Conservation (phyloP, 2,329 filamentous ascomycete species). For the Cladophialophora bantiana region DNA sequence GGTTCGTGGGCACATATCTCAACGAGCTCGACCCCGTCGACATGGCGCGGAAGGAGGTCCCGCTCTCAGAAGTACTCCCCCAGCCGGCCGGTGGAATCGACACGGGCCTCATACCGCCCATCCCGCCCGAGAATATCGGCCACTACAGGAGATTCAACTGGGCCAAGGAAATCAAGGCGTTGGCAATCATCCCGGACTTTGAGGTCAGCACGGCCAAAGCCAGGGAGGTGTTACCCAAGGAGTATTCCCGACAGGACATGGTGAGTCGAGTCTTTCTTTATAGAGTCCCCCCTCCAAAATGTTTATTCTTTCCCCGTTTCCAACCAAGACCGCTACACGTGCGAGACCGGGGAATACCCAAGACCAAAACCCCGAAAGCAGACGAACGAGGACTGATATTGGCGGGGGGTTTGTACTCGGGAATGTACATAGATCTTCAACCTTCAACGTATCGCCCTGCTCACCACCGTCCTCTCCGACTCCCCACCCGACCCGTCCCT, state of each 20-base stretch:
- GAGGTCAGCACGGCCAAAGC: conserved; percentile 94
- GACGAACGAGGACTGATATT: background rate
- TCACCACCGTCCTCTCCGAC: conserved; percentile 87
- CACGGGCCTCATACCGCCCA: conserved; percentile 83
- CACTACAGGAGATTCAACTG: conserved; percentile 96
- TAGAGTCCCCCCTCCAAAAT: background rate
- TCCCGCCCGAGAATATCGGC: conserved; percentile 90
- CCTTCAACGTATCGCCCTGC: conserved; percentile 87
- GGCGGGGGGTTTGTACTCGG: background rate
- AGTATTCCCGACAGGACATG: conserved; percentile 82
- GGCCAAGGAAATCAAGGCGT: conserved; percentile 93
- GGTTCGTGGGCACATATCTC: conserved; percentile 95
- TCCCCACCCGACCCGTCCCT: conserved; percentile 90
- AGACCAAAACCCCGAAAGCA: background rate
- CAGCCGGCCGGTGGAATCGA: conserved; percentile 89
- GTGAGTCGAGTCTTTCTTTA: conserved; percentile 58
- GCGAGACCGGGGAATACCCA: background rate
- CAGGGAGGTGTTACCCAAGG: conserved; percentile 79
- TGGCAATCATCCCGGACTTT: conserved; percentile 95
- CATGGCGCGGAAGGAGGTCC: conserved; percentile 88
- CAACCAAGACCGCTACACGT: background rate
- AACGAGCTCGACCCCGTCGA: conserved; percentile 91
- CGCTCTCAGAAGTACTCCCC: conserved; percentile 89
- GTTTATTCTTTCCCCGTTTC: background rate
- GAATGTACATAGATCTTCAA: conserved; percentile 70